Conservation (phyloP, 208 protist species). For the Crithidia sp. region DNA sequence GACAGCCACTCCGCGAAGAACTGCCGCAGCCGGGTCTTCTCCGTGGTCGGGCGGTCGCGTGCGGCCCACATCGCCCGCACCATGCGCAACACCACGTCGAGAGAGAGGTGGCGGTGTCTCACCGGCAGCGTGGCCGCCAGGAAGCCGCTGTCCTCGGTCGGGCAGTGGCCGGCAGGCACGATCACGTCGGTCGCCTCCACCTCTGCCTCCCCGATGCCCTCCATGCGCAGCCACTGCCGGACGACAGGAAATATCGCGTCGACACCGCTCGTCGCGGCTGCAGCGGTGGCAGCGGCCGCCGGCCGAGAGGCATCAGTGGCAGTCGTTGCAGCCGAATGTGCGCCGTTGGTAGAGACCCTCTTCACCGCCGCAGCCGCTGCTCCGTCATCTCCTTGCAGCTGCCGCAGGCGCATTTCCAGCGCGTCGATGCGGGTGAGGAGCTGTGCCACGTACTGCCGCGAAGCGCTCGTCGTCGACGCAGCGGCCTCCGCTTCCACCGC, state of each 20-base stretch:
- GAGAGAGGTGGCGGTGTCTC: constrained; percentile 65
- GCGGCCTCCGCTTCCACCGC: neutral
- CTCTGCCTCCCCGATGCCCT: constrained; percentile 66
- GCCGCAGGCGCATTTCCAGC: constrained; percentile 33
- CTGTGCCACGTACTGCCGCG: constrained; percentile 33
- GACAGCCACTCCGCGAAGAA: constrained; percentile 76
- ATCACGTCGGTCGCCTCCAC: constrained; percentile 59
- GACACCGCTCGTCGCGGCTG: constrained; percentile 5
- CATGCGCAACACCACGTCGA: constrained; percentile 42
- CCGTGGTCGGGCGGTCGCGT: constrained; percentile 35
- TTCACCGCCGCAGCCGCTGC: neutral
- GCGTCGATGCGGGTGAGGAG: constrained; percentile 44
- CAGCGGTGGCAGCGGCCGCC: neutral
- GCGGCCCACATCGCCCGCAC: constrained; percentile 65
- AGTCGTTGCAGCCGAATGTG: neutral
- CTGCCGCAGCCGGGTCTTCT: constrained; percentile 33
- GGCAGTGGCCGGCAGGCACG: constrained; percentile 58
- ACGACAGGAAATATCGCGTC: constrained; percentile 45
- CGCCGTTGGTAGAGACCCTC: no score
- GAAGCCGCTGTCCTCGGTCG: constrained; percentile 66
- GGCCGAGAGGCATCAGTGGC: neutral
- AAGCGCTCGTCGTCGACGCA: neutral
- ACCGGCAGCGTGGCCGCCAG: constrained; percentile 57
- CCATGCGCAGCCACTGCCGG: constrained; percentile 69
- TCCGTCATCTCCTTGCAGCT: neutral